These are phyloP conservation scores for Ustilago curta DNA, from an alignment of 1,284 basidiomycete genomes.

Conservation along the genomic window DNA sequence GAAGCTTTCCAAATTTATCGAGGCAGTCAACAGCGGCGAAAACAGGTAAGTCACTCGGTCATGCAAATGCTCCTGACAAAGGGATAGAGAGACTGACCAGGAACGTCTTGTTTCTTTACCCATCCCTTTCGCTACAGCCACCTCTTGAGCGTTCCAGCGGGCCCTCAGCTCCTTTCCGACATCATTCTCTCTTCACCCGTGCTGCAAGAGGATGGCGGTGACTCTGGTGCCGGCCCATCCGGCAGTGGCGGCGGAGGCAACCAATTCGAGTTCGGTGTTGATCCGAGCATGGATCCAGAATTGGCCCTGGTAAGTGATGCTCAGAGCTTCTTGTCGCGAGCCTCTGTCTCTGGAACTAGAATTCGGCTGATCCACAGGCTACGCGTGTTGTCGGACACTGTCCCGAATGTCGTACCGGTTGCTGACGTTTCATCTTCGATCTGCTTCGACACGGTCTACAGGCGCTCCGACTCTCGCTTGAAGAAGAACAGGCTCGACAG, in stretches of 20 bases:
- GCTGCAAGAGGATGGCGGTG: conserved; percentile 79
- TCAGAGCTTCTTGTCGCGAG: background rate
- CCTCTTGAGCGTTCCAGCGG: conserved; percentile 82
- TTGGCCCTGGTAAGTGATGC: conserved; percentile 83
- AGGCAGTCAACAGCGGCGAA: conserved; percentile 80
- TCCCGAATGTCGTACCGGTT: conserved; percentile 3
- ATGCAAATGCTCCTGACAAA: background rate
- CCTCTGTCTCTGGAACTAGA: background rate
- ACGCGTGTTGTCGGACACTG: conserved; percentile 1
- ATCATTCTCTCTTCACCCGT: conserved; percentile 83
- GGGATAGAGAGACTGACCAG: background rate
- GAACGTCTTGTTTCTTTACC: background rate
- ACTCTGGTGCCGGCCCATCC: conserved; percentile 71
- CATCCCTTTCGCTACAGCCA: conserved; percentile 71
- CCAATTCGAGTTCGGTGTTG: conserved; percentile 84
- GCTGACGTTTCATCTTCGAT: conserved; percentile 21
- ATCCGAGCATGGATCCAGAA: conserved; percentile 94
- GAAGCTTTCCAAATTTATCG: conserved; percentile 81
- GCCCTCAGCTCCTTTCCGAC: conserved; percentile 83
- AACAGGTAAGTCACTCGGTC: conserved; percentile 76
- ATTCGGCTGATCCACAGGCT: background rate
- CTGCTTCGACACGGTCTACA: conserved; percentile 66
- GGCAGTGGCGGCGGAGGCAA: conserved; percentile 69
- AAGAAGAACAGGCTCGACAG: conserved; percentile 92
- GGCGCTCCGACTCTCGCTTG: conserved; percentile 97